Conservation (phyloP, 306 rosid genomes). For the Pterocarpus santalinus region DNA sequence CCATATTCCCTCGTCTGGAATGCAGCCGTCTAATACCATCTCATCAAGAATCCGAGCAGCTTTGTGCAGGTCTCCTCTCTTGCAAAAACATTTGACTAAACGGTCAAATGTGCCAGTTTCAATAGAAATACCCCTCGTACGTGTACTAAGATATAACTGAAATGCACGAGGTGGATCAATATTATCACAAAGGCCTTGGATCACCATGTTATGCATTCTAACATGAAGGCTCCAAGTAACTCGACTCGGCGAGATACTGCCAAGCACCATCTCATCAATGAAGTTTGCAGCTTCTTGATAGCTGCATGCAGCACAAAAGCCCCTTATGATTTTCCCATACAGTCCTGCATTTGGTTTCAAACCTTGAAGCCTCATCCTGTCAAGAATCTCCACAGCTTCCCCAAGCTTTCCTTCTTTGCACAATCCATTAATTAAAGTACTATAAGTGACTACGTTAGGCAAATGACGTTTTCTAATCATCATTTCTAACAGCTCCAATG, state of each 20-base stretch:
- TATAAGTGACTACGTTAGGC: constrained; percentile 84
- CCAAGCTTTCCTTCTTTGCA: constrained; percentile 76
- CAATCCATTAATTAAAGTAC: constrained; percentile 78
- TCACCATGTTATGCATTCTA: constrained; percentile 76
- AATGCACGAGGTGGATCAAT: constrained; percentile 66
- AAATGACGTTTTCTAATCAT: constrained; percentile 64
- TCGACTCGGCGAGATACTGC: constrained; percentile 70
- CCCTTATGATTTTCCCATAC: constrained; percentile 73
- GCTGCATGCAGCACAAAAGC: constrained; percentile 67
- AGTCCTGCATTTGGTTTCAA: constrained; percentile 87
- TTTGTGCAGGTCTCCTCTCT: constrained; percentile 75
- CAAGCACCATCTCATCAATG: constrained; percentile 90
- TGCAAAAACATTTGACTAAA: constrained; percentile 64
- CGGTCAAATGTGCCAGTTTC: constrained; percentile 61
- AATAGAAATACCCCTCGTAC: constrained; percentile 73
- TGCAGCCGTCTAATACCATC: constrained; percentile 81
- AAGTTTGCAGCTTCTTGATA: constrained; percentile 87
- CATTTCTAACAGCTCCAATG: constrained; percentile 68
- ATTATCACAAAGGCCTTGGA: constrained; percentile 69
- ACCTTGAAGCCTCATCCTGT: constrained; percentile 92
- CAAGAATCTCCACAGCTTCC: constrained; percentile 85
- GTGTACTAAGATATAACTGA: constrained; percentile 82
- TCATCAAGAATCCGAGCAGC: constrained; percentile 79
- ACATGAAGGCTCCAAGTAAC: constrained; percentile 82
- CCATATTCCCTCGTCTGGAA: constrained; percentile 78